Conservation (phyloP, 1,284 basidiomycete genomes). For the Omphalotus olearius region DNA sequence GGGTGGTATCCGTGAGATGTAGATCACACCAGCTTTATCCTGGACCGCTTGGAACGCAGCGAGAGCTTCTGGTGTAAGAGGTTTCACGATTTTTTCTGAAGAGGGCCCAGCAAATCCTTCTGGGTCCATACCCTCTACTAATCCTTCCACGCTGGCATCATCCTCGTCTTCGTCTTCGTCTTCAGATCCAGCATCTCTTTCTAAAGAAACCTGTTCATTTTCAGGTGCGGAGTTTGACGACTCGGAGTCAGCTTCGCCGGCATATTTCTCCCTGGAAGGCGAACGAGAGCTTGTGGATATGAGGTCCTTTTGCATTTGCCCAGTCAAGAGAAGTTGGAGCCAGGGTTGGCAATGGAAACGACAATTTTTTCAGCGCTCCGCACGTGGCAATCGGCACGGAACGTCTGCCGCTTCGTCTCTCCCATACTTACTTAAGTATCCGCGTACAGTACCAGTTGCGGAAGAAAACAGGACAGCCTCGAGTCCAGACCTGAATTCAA, state of each 20-base stretch:
- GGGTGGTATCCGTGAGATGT: slow-evolving; percentile 96
- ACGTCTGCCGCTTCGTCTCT: too few species aligned
- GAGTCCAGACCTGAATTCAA: too few species aligned
- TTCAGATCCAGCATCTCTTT: neutral
- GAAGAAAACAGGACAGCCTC: too few species aligned
- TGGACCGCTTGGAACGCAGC: slow-evolving; percentile 67
- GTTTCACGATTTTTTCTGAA: slow-evolving; percentile 54
- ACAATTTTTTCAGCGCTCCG: too few species aligned
- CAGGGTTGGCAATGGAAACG: too few species aligned
- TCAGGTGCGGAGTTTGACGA: slow-evolving; percentile 6
- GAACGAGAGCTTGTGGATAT: neutral
- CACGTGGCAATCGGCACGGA: too few species aligned
- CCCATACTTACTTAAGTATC: too few species aligned
- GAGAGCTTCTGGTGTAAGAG: slow-evolving; percentile 66
- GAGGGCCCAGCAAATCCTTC: slow-evolving; percentile 54
- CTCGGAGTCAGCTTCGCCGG: slow-evolving; percentile 15
- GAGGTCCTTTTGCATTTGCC: neutral
- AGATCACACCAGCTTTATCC: slow-evolving; percentile 80
- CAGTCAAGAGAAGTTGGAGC: too few species aligned
- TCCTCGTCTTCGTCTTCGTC: slow-evolving; percentile 1
- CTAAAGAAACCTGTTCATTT: neutral
- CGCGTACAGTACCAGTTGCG: too few species aligned
- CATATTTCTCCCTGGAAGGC: slow-evolving; percentile 5
- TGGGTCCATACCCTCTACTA: slow-evolving; percentile 45
- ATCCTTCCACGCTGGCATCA: slow-evolving; percentile 5